These are phyloP conservation scores for Tetratostichococcus sp. DNA, from an alignment of 139 green algal genomes.

Conservation along the genomic window DNA sequence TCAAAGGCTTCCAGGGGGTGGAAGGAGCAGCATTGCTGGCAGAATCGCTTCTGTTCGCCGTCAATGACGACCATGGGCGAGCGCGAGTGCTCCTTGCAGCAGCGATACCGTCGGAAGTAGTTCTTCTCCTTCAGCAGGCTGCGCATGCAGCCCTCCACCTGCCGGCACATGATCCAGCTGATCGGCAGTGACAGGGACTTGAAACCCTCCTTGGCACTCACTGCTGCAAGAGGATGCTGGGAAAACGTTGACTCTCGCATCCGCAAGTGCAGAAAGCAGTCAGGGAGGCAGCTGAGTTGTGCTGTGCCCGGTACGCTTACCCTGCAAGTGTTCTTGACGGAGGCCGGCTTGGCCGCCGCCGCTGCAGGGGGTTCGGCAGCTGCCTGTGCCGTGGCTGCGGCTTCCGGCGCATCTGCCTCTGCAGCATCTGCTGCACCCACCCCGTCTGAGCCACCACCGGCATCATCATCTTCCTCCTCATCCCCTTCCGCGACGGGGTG, in stretches of 20 bases:
- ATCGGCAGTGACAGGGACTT: too few species aligned
- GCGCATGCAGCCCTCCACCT: background rate
- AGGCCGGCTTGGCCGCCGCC: background rate
- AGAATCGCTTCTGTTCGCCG: conserved; percentile 13
- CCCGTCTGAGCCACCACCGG: background rate
- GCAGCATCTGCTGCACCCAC: background rate
- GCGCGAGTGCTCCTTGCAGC: conserved; percentile 10
- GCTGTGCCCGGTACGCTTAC: background rate
- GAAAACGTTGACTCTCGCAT: too few species aligned
- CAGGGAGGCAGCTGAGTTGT: too few species aligned
- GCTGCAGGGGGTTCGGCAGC: background rate
- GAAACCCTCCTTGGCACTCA: too few species aligned
- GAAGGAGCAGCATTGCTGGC: conserved; percentile 7
- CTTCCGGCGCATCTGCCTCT: background rate
- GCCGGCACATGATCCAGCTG: too few species aligned
- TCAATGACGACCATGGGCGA: background rate
- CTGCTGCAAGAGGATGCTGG: too few species aligned
- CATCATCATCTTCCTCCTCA: background rate
- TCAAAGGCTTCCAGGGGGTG: background rate
- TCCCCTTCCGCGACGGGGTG: too few species aligned
- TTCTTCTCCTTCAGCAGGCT: conserved; percentile 2
- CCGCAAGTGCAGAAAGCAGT: too few species aligned
- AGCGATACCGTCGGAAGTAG: conserved; percentile 8
- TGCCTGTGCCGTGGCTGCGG: background rate
- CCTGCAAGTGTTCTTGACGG: background rate